These are phyloP conservation scores for Pseudevernia furfuracea DNA, from an alignment of 495 filamentous ascomycete genomes.

Conservation along the genomic window DNA sequence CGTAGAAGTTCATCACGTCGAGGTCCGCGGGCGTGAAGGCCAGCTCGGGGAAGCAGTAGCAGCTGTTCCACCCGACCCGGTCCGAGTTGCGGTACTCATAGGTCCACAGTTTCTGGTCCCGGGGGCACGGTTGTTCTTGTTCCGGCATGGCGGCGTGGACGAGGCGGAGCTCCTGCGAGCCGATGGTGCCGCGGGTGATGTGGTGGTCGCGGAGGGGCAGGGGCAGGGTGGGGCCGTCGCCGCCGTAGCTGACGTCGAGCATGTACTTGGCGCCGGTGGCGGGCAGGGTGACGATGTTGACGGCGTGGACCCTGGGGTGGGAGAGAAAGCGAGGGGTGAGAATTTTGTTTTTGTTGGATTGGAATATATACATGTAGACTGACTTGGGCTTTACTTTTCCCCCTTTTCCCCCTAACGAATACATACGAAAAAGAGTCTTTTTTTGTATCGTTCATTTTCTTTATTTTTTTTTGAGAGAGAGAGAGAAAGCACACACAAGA, in stretches of 20 bases:
- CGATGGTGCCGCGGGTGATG: neutral
- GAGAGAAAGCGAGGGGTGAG: no score
- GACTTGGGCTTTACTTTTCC: no score
- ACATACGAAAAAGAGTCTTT: neutral
- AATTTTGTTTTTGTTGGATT: no score
- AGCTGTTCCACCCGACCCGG: neutral
- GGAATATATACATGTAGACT: no score
- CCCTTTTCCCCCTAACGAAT: no score
- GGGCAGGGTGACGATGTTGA: neutral
- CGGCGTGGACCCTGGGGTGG: neutral
- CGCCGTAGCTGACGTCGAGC: neutral
- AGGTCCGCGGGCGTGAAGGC: conserved; percentile 44
- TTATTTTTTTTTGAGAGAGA: no score
- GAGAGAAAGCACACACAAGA: no score
- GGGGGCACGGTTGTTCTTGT: no score
- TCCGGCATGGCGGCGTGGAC: neutral
- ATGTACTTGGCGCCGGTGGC: neutral
- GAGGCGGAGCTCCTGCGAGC: neutral
- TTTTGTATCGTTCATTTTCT: no score
- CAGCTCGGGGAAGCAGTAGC: neutral
- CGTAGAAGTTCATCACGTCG: conserved; percentile 55
- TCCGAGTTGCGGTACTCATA: neutral
- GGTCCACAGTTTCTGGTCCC: neutral
- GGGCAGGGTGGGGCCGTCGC: neutral
- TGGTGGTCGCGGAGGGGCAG: neutral